Evolutionary conservation across 1,139 yeast species (phyloP).

Genomic region (Meyerozyma smithsonii): DNA sequence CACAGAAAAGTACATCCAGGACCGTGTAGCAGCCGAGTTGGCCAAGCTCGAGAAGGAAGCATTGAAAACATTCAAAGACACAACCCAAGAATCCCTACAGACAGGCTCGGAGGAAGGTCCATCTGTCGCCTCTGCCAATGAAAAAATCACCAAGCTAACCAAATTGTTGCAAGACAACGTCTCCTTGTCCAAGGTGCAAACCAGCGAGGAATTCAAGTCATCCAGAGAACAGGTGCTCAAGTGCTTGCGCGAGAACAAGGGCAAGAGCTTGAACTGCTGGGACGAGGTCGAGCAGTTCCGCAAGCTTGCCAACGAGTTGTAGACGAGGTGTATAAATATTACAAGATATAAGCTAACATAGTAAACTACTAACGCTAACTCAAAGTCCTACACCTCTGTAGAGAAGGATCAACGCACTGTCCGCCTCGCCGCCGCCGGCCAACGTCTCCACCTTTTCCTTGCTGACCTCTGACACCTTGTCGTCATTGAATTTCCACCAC

Average conservation of each 20-base stretch:
- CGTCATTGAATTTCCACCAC: conserved; percentile 97
- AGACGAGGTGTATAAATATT: conserved; percentile 6
- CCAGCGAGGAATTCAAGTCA: conserved; percentile 24
- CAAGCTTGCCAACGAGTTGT: conserved; percentile 38
- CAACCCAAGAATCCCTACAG: conserved; percentile 41
- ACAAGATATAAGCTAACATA: background rate
- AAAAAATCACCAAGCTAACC: conserved; percentile 23
- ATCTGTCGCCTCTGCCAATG: conserved; percentile 32
- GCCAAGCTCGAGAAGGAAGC: conserved; percentile 59
- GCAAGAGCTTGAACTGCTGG: conserved; percentile 81
- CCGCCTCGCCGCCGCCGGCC: conserved; percentile 98
- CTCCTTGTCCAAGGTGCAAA: conserved; percentile 34
- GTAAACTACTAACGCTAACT: background rate
- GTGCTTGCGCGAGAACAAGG: conserved; percentile 68
- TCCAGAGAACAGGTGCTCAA: conserved; percentile 56
- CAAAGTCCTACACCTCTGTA: conserved; percentile 71
- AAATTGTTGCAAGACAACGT: conserved; percentile 40
- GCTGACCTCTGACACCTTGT: conserved; percentile 71
- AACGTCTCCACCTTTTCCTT: conserved; percentile 77
- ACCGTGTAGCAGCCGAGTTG: conserved; percentile 65
- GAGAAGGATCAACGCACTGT: conserved; percentile 82
- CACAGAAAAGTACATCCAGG: conserved; percentile 73
- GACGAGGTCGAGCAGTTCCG: conserved; percentile 77
- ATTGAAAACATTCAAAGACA: conserved; percentile 48
- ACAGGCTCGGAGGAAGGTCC: conserved; percentile 17